Evolutionary conservation across 768 basidiomycete genomes (phyloP).

Genomic region (Boletus sp.): DNA sequence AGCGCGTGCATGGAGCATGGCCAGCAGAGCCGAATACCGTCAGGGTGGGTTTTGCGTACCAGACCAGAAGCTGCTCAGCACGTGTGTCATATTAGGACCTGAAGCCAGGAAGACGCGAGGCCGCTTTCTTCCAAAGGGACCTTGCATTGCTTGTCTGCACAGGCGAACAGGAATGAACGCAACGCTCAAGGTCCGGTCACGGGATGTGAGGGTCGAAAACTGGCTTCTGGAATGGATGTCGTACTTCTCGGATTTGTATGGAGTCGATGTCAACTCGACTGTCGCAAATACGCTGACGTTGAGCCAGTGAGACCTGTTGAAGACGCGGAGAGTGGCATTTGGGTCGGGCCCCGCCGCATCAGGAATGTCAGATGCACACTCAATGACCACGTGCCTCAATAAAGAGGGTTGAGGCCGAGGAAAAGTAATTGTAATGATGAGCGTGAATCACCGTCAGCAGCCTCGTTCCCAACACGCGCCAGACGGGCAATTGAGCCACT

Average conservation of each 20-base stretch:
- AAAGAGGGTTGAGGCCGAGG: conserved; percentile 23
- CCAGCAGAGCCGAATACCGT: conserved; percentile 21
- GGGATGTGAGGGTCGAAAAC: conserved; percentile 4
- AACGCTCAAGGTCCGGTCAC: conserved; percentile 20
- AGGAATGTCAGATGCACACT: conserved; percentile 13
- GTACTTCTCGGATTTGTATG: neutral
- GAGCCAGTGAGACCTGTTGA: conserved; percentile 1
- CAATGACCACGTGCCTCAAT: conserved; percentile 20
- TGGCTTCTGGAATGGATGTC: conserved; percentile 17
- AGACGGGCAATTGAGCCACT: conserved; percentile 19
- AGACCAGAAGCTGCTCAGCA: conserved; percentile 19
- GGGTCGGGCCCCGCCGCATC: conserved; percentile 2
- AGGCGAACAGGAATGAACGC: conserved; percentile 32
- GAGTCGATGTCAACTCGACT: conserved; percentile 1
- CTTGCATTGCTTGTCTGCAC: conserved; percentile 27
- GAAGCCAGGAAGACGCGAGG: conserved; percentile 33
- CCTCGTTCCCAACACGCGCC: conserved; percentile 31
- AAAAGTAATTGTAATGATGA: conserved; percentile 21
- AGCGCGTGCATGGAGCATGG: conserved; percentile 31
- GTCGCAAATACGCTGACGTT: conserved; percentile 6
- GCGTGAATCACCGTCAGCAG: conserved; percentile 24
- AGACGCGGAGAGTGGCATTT: neutral
- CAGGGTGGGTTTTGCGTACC: conserved; percentile 22
- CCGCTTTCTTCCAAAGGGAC: conserved; percentile 30
- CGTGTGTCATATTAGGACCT: conserved; percentile 24